Evolutionary conservation across 2,329 filamentous ascomycete species (phyloP).

Genomic region (Curvularia eragrostidis): DNA sequence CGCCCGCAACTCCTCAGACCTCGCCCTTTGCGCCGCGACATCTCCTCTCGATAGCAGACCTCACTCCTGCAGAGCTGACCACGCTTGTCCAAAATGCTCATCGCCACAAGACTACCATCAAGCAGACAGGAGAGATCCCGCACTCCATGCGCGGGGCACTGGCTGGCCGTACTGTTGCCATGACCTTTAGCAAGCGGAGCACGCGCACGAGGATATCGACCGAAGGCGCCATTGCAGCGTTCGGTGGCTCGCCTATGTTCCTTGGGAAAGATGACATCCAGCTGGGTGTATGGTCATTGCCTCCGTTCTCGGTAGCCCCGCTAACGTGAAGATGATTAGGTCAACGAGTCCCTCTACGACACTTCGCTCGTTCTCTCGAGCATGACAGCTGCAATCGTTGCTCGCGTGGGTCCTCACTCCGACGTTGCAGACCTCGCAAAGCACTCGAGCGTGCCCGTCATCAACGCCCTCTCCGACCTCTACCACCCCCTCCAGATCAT

Average conservation of each 20-base stretch:
- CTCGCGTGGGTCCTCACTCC: slow-evolving; percentile 60
- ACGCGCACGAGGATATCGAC: slow-evolving; percentile 94
- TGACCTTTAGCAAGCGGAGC: slow-evolving; percentile 97
- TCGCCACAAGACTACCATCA: slow-evolving; percentile 77
- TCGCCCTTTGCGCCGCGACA: slow-evolving; percentile 76
- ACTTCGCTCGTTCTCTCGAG: slow-evolving; percentile 93
- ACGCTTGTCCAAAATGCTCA: slow-evolving; percentile 83
- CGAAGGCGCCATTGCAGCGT: slow-evolving; percentile 83
- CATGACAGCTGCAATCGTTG: slow-evolving; percentile 58
- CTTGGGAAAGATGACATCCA: slow-evolving; percentile 95
- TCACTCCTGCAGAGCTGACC: slow-evolving; percentile 79
- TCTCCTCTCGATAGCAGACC: slow-evolving; percentile 88
- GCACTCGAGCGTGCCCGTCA: slow-evolving; percentile 57
- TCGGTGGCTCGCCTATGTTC: slow-evolving; percentile 97
- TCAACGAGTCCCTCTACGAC: slow-evolving; percentile 95
- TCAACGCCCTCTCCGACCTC: slow-evolving; percentile 75
- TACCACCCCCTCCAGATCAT: slow-evolving; percentile 95
- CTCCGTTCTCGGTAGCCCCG: neutral
- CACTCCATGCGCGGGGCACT: slow-evolving; percentile 67
- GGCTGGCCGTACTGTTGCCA: slow-evolving; percentile 80
- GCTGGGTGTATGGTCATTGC: slow-evolving; percentile 69
- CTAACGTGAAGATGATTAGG: slow-evolving; percentile 53
- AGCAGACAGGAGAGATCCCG: slow-evolving; percentile 67
- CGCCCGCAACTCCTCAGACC: slow-evolving; percentile 52
- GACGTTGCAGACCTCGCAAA: slow-evolving; percentile 58